Conservation (phyloP, 1,139 yeast genomes). For the Zygosaccharomyces pseudobailii region DNA sequence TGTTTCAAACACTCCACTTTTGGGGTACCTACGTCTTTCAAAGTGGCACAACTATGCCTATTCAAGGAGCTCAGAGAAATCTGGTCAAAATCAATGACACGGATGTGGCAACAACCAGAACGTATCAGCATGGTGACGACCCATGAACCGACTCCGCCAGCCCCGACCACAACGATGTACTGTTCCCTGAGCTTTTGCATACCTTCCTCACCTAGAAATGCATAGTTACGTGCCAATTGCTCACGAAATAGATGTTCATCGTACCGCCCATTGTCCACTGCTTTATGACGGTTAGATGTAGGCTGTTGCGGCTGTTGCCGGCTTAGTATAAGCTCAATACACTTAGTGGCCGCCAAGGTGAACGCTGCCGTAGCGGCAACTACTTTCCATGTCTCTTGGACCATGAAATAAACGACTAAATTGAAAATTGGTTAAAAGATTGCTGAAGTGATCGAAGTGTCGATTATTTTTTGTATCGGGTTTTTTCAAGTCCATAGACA, state of each 20-base stretch:
- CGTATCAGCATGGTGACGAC: conserved; percentile 88
- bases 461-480: too few relatives aligned
- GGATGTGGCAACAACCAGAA: conserved; percentile 75
- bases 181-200: conserved; percentile 70
- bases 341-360: conserved; percentile 27
- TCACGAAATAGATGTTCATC: conserved; percentile 79
- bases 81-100: conserved; percentile 91
- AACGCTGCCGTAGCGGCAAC: conserved; percentile 28
- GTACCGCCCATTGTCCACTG: conserved; percentile 32
- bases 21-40: conserved; percentile 84
- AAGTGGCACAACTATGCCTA: conserved; percentile 88
- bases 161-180: conserved; percentile 85
- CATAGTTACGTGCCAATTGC: conserved; percentile 89
- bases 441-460: neutral
- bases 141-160: conserved; percentile 99
- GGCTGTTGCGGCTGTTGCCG: conserved; percentile 12
- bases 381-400: conserved; percentile 26
- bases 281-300: conserved; percentile 3
- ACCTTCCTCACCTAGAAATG: conserved; percentile 83
- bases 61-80: conserved; percentile 87
- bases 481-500: too few relatives aligned
- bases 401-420: conserved; percentile 5
- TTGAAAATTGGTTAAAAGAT: neutral
- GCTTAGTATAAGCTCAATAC: conserved; percentile 23
- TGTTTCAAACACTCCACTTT: conserved; percentile 74